Conservation (phyloP, 768 basidiomycete genomes). For the Boletus rubescentipes region DNA sequence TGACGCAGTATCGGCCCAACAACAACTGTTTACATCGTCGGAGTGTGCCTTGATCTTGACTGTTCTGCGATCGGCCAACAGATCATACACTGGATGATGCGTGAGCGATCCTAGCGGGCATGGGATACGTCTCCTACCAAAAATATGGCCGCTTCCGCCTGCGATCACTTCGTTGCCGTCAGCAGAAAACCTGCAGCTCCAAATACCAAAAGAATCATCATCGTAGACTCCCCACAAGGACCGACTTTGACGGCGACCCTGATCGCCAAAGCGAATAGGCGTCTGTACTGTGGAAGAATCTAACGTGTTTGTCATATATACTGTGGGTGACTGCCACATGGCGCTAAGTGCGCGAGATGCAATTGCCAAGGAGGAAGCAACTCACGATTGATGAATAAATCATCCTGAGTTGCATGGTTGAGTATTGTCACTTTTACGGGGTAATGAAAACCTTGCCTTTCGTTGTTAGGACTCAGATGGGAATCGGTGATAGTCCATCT, state of each 20-base stretch:
- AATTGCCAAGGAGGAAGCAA: background rate
- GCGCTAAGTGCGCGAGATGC: background rate
- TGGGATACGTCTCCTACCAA: conserved; percentile 44
- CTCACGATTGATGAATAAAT: conserved; percentile 88
- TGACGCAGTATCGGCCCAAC: conserved; percentile 91
- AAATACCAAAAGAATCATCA: conserved; percentile 68
- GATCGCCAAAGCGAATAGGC: conserved; percentile 59
- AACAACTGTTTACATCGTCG: conserved; percentile 93
- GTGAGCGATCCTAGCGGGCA: background rate
- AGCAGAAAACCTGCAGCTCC: conserved; percentile 94
- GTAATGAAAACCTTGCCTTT: conserved; percentile 50
- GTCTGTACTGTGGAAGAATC: conserved; percentile 62
- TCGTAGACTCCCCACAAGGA: conserved; percentile 35
- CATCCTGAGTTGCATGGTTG: conserved; percentile 50
- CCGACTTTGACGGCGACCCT: conserved; percentile 36
- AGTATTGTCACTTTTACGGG: conserved; percentile 49
- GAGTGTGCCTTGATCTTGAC: conserved; percentile 85
- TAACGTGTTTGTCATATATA: conserved; percentile 71
- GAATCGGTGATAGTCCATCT: conserved; percentile 96
- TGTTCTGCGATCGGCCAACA: conserved; percentile 72
- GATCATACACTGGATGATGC: conserved; percentile 74
- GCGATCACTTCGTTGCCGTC: conserved; percentile 96
- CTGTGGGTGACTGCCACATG: conserved; percentile 56
- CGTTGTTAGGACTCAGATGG: conserved; percentile 85
- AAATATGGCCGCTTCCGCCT: conserved; percentile 81